phyloP scores from a whole-genome alignment of 139 green algal genomes.

The Tetradesmus lagerheimii region DNA sequence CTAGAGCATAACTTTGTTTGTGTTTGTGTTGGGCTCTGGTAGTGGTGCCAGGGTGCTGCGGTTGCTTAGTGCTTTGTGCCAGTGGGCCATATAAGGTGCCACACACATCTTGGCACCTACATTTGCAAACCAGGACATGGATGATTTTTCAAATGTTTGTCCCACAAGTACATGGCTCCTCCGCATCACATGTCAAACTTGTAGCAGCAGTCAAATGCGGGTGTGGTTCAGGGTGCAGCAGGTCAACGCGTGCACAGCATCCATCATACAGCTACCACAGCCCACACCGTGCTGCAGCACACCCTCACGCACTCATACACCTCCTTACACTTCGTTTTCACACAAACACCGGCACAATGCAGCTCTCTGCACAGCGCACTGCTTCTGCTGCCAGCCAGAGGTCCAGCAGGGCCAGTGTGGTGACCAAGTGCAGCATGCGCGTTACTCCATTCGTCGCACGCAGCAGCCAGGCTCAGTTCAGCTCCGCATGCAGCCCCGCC shows the following conservation, averaged over 20 bases:
- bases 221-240: background rate
- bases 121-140: too few relatives aligned
- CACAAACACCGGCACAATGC: conserved; percentile 1
- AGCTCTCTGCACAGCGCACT: conserved; percentile 37
- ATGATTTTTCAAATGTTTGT: too few relatives aligned
- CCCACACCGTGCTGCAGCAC: background rate
- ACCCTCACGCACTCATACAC: background rate
- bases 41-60: background rate
- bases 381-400: background rate
- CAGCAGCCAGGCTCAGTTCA: background rate
- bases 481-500: background rate
- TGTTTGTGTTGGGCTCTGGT: background rate
- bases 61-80: background rate
- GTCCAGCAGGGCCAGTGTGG: background rate
- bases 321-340: background rate
- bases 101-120: too few relatives aligned
- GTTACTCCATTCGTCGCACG: background rate
- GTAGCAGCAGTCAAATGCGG: background rate
- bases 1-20: background rate
- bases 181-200: background rate
- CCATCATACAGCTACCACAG: background rate
- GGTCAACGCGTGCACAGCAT: background rate
- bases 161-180: background rate
- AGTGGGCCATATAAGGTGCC: too few relatives aligned
- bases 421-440: conserved; percentile 22